Conservation (phyloP, 75 land plant species). For the Cupressus sempervirens region DNA sequence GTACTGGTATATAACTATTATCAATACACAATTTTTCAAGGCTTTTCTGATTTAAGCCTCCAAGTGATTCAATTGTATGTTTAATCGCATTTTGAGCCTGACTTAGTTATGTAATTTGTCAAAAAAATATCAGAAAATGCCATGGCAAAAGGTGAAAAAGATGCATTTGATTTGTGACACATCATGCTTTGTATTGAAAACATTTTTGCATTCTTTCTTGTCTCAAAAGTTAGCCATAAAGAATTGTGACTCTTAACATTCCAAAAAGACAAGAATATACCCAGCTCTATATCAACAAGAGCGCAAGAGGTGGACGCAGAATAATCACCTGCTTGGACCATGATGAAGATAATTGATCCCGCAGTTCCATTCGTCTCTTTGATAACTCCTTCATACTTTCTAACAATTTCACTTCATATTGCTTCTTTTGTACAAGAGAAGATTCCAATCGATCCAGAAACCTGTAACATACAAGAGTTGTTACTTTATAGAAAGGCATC, state of each 20-base stretch:
- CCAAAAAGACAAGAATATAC: background rate
- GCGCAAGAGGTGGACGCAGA: background rate
- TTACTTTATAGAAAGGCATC: background rate
- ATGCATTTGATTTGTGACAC: background rate
- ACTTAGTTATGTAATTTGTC: background rate
- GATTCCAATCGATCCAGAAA: slow-evolving; percentile 73
- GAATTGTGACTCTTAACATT: background rate
- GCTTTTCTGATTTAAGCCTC: background rate
- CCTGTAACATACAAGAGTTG: slow-evolving; percentile 26
- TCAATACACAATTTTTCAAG: background rate
- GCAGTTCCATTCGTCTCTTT: slow-evolving; percentile 67
- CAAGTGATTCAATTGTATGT: background rate
- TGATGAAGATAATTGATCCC: slow-evolving; percentile 65
- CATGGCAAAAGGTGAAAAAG: background rate
- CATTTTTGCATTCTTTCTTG: background rate
- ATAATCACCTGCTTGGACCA: slow-evolving; percentile 91
- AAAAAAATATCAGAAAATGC: background rate
- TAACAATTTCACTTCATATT: slow-evolving; percentile 69
- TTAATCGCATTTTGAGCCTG: background rate
- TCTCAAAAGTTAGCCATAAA: background rate
- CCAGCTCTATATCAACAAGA: background rate
- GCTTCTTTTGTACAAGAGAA: slow-evolving; percentile 79
- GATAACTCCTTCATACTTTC: slow-evolving; percentile 64
- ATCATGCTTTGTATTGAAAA: background rate
- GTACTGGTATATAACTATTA: background rate